A percentile compares a stretch with the other conserved stretches of the same genome.
Evolutionary conservation across 2,329 filamentous ascomycete genomes (phyloP).

Genomic region (Alternaria postmessia): DNA sequence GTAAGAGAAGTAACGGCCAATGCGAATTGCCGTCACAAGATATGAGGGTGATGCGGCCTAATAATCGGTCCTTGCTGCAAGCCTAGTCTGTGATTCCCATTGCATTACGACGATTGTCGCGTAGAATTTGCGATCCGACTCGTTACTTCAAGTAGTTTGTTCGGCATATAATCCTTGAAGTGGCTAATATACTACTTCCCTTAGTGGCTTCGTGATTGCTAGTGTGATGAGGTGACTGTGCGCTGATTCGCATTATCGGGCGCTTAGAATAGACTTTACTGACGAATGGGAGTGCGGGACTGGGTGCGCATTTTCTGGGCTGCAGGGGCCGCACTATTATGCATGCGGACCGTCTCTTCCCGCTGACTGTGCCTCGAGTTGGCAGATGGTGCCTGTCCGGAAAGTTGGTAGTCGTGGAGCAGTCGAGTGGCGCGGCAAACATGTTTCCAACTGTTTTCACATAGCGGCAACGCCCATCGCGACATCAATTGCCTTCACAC

Average conservation of each 20-base stretch:
- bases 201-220: constrained; percentile 12
- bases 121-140: constrained; percentile 22
- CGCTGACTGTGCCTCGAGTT: constrained; percentile 33
- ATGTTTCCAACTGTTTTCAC: constrained; percentile 19
- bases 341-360: constrained; percentile 35
- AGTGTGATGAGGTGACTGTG: constrained; percentile 20
- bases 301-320: constrained; percentile 12
- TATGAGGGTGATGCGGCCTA: constrained; percentile 20
- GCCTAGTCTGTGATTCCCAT: constrained; percentile 15
- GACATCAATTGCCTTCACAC: not conserved
- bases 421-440: constrained; percentile 21
- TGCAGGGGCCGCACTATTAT: constrained; percentile 26
- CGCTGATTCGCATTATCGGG: constrained; percentile 19
- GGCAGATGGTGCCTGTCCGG: constrained; percentile 16
- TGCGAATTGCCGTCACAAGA: constrained; percentile 16
- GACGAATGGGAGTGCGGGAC: constrained; percentile 17
- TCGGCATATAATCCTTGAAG: not conserved
- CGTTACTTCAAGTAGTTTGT: not conserved
- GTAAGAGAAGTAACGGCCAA: constrained; percentile 14
- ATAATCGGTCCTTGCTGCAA: constrained; percentile 17
- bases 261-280: constrained; percentile 22
- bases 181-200: not conserved
- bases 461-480: not conserved
- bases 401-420: constrained; percentile 9
- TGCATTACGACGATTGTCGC: constrained; percentile 21